phyloP scores from a whole-genome alignment of 2,329 filamentous ascomycete genomes.

The Thelonectria olida region DNA sequence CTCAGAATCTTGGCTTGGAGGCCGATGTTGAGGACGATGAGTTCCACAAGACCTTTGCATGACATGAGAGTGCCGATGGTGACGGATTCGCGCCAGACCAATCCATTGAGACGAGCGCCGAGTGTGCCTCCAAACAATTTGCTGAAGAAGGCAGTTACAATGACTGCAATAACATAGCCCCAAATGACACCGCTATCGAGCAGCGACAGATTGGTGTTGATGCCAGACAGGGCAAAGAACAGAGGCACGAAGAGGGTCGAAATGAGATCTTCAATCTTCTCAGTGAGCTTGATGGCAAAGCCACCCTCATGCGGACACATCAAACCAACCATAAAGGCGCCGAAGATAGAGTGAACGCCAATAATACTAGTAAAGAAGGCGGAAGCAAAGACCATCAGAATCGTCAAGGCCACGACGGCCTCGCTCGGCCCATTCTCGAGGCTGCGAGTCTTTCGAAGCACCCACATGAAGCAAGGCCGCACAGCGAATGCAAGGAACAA shows the following conservation, averaged over 20 bases:
- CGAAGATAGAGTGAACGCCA: conserved; percentile 93
- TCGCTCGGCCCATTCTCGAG: conserved; percentile 91
- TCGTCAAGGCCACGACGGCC: conserved; percentile 81
- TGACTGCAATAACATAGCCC: conserved; percentile 88
- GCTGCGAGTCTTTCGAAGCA: conserved; percentile 77
- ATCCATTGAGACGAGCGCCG: conserved; percentile 74
- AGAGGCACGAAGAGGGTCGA: conserved; percentile 85
- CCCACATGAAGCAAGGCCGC: conserved; percentile 77
- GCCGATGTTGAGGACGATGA: conserved; percentile 91
- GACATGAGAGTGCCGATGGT: conserved; percentile 95
- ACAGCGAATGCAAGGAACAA: conserved; percentile 79
- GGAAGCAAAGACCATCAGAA: conserved; percentile 80
- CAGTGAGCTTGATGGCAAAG: conserved; percentile 89
- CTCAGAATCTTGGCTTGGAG: conserved; percentile 87
- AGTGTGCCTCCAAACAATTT: conserved; percentile 87
- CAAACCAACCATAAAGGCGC: conserved; percentile 87
- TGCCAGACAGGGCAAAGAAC: conserved; percentile 91
- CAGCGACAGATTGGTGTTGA: conserved; percentile 87
- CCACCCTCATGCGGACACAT: conserved; percentile 91
- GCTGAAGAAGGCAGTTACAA: conserved; percentile 81
- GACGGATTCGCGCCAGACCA: conserved; percentile 89
- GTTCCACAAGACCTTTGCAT: conserved; percentile 92
- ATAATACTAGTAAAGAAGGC: conserved; percentile 89
- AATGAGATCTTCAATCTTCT: conserved; percentile 94
- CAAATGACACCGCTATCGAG: conserved; percentile 84